Evolutionary conservation across 768 basidiomycete species (phyloP).

Genomic region (Crassisporium funariophilum): DNA sequence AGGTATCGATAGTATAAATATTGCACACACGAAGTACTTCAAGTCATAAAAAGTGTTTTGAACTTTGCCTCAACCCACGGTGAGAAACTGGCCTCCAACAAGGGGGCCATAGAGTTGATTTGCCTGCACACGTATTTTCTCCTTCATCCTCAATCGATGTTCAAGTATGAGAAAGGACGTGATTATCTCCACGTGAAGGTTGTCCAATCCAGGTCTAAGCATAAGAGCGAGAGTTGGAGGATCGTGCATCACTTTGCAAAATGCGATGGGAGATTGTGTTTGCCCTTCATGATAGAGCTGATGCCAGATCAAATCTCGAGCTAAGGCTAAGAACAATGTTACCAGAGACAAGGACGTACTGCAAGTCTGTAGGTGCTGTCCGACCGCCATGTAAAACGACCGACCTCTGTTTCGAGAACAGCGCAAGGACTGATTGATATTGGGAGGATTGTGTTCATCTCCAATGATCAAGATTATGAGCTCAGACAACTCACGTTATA

Average conservation of each 20-base stretch:
- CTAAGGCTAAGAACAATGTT: no score
- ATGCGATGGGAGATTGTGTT: not conserved
- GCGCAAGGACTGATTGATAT: conserved; percentile 3
- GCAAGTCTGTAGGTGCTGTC: conserved; percentile 14
- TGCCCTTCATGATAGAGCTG: conserved; percentile 14
- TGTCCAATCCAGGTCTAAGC: conserved; percentile 9
- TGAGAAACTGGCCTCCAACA: conserved; percentile 6
- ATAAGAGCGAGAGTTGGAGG: conserved; percentile 14
- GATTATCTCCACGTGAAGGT: conserved; percentile 17
- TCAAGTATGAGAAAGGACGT: conserved; percentile 21
- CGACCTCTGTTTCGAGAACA: conserved; percentile 9
- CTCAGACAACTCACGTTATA: conserved; percentile 8
- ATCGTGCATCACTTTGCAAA: conserved; percentile 8
- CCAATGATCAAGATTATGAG: not conserved
- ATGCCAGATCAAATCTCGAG: not conserved
- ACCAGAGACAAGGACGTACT: conserved; percentile 13
- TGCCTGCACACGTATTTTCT: conserved; percentile 13
- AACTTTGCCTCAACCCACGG: no score
- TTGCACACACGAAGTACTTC: no score
- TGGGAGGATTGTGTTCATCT: not conserved
- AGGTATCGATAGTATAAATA: no score
- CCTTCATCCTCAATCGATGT: conserved; percentile 17
- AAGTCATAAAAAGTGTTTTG: no score
- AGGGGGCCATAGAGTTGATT: conserved; percentile 7
- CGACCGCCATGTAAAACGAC: conserved; percentile 16